Percentiles rank a stretch among this genome's conserved stretches.
phyloP scores from a whole-genome alignment of 371 early-diverging fungal species.

The Mortierella sp. region DNA sequence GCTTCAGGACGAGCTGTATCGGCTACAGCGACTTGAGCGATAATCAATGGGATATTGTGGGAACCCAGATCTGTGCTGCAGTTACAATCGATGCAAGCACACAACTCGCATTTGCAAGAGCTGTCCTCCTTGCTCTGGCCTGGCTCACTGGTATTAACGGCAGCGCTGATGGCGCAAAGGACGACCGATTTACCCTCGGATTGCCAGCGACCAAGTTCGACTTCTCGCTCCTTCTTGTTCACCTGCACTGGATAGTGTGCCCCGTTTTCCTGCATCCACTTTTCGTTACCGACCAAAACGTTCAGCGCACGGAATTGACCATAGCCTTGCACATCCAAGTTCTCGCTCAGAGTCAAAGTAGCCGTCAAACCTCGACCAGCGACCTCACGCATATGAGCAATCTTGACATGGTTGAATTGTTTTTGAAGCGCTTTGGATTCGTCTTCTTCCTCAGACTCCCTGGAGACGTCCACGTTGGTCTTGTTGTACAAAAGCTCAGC shows the following conservation, averaged over 20 bases:
- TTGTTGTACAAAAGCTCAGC: slow-evolving; percentile 28
- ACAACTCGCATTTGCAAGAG: slow-evolving; percentile 60
- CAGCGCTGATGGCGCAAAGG: slow-evolving; percentile 64
- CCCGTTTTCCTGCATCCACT: slow-evolving; percentile 76
- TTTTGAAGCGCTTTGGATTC: slow-evolving; percentile 43
- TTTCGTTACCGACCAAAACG: slow-evolving; percentile 72
- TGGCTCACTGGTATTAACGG: slow-evolving; percentile 22
- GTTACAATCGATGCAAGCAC: slow-evolving; percentile 58
- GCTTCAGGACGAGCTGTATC: slow-evolving; percentile 69
- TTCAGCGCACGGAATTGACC: slow-evolving; percentile 59
- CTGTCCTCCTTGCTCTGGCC: slow-evolving; percentile 55
- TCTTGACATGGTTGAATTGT: slow-evolving; percentile 59
- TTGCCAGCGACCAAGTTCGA: slow-evolving; percentile 65
- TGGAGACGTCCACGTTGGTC: background rate
- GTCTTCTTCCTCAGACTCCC: slow-evolving; percentile 15
- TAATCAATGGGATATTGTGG: slow-evolving; percentile 55
- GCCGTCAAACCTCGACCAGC: slow-evolving; percentile 76
- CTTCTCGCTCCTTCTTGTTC: slow-evolving; percentile 41
- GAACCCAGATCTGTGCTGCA: slow-evolving; percentile 42
- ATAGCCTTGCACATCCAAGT: slow-evolving; percentile 45
- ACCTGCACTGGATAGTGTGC: slow-evolving; percentile 59
- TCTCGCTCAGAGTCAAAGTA: slow-evolving; percentile 49
- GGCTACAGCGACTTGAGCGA: slow-evolving; percentile 66
- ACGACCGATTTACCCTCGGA: slow-evolving; percentile 71
- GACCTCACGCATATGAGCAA: slow-evolving; percentile 68